Evolutionary conservation across 352 stramenopile genomes (phyloP), one percentile per base, ranked within the genome.

Genomic region (Phytophthora cactorum): DNA sequence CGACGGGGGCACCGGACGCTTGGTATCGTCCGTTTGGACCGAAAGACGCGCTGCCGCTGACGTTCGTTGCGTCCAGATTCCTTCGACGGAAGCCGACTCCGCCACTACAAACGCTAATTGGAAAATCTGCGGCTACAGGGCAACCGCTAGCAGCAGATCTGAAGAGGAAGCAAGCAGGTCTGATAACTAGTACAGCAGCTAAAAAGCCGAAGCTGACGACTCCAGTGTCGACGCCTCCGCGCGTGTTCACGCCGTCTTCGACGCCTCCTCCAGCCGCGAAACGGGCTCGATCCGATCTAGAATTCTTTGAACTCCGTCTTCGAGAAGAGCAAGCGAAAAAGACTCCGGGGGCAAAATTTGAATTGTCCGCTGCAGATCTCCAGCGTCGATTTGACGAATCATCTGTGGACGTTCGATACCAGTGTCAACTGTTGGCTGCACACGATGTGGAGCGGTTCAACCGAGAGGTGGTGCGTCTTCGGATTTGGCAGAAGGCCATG

Each of bases 401-500:
- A 3, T 59, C 80, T 12, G 38, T 53, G 14, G 50, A 77, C 7
- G 62, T 88, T 12, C 70, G 67, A 10, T 70, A 52, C 2, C 53
- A 72, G 49, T 91, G 83, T 31, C 74, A 88, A 68, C 52, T 77
- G 34, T 46, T 89, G 38, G 81, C 79, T 38, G 66, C 66, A 0
- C 72, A 82, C 8, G 81, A 91, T 29, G 57, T 80, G 27, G 79
- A 88, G 29, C 81, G 83, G 14, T 91, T 81, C 55, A 83, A 91
- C 41, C 79, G 79, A 43, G 81, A 89, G 49, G 75, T 83, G 32
- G 67, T 91, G 27, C 83, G 83, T 12, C 59, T 72, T 7, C 77
- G 79, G n/a, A 76, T 89, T 32, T 88, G 80, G 78, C 72, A 89
- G 49, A 91, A 89, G 41, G 76, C 82, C 7, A 80, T 78, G 58